A percentile compares a stretch with the other conserved stretches of the same genome.
These are phyloP conservation scores for Kalmusia sp. DNA, from an alignment of 2,329 filamentous ascomycete genomes.

Conservation along the genomic window DNA sequence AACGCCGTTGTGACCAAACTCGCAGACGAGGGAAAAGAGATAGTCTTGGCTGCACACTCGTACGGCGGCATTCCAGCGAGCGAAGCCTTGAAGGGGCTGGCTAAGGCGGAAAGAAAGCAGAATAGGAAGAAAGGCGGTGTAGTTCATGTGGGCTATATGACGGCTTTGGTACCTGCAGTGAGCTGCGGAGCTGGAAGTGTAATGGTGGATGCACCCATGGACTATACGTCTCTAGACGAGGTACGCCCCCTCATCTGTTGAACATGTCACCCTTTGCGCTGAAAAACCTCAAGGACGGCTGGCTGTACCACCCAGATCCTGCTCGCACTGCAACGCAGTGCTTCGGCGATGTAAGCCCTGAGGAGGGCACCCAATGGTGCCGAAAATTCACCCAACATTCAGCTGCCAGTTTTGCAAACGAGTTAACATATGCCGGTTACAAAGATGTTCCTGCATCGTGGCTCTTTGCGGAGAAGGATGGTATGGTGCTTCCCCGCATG, in stretches of 20 bases:
- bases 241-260: background rate
- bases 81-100: slow-evolving; percentile 36
- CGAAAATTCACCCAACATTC: slow-evolving; percentile 40
- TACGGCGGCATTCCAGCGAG: slow-evolving; percentile 44
- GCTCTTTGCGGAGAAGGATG: slow-evolving; percentile 49
- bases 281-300: slow-evolving; percentile 16
- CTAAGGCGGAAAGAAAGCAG: slow-evolving; percentile 29
- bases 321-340: slow-evolving; percentile 9
- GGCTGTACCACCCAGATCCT: slow-evolving; percentile 19
- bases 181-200: background rate
- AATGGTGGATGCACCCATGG: background rate
- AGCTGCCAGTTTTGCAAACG: slow-evolving; percentile 38
- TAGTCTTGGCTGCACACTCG: slow-evolving; percentile 48
- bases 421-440: slow-evolving; percentile 50
- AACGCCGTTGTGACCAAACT: slow-evolving; percentile 25
- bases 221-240: background rate
- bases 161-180: slow-evolving; percentile 22
- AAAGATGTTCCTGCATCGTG: slow-evolving; percentile 51
- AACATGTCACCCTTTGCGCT: background rate
- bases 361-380: slow-evolving; percentile 20
- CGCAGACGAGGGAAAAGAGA: slow-evolving; percentile 41
- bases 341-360: slow-evolving; percentile 26
- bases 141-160: slow-evolving; percentile 29
- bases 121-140: slow-evolving; percentile 42
- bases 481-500: slow-evolving; percentile 33